phyloP scores from a whole-genome alignment of 2,329 filamentous ascomycete genomes.

The Samsoniella hepiali region DNA sequence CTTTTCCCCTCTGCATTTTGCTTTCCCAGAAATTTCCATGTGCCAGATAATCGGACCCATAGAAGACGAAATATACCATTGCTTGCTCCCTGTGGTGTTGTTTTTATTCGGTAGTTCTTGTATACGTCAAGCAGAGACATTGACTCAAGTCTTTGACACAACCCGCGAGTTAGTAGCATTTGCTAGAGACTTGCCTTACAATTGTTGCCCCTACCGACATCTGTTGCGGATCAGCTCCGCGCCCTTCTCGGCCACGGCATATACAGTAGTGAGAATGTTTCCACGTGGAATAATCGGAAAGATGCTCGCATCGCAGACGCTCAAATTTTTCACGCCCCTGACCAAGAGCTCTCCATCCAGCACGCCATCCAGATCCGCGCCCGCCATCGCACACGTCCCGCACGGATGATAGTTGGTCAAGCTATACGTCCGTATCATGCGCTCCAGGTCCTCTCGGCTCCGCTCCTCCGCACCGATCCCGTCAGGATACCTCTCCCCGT shows the following conservation, averaged over 20 bases:
- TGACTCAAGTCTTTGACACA: too few relatives aligned
- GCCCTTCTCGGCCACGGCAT: conserved; percentile 35
- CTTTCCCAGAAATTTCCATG: too few relatives aligned
- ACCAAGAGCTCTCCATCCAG: conserved; percentile 41
- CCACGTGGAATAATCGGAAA: conserved; percentile 42
- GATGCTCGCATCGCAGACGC: conserved; percentile 44
- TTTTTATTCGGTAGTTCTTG: too few relatives aligned
- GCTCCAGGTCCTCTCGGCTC: conserved; percentile 27
- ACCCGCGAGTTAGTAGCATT: neutral
- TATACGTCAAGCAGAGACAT: too few relatives aligned
- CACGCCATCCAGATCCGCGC: conserved; percentile 40
- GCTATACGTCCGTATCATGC: conserved; percentile 32
- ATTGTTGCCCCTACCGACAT: too few relatives aligned
- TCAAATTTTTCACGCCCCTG: conserved; percentile 40
- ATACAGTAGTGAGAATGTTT: conserved; percentile 30
- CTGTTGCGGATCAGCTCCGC: neutral
- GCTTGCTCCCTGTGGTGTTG: too few relatives aligned
- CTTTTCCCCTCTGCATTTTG: neutral
- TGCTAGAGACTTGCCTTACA: too few relatives aligned
- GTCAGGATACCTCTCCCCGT: conserved; percentile 23
- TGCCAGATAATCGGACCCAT: neutral
- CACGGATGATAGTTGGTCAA: conserved; percentile 36
- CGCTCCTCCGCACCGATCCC: conserved; percentile 17
- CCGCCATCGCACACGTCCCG: conserved; percentile 38
- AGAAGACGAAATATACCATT: neutral